Base-by-base conservation (phyloP, 176 grass and related monocot species). In the Coix lacrymajobi region DNA sequence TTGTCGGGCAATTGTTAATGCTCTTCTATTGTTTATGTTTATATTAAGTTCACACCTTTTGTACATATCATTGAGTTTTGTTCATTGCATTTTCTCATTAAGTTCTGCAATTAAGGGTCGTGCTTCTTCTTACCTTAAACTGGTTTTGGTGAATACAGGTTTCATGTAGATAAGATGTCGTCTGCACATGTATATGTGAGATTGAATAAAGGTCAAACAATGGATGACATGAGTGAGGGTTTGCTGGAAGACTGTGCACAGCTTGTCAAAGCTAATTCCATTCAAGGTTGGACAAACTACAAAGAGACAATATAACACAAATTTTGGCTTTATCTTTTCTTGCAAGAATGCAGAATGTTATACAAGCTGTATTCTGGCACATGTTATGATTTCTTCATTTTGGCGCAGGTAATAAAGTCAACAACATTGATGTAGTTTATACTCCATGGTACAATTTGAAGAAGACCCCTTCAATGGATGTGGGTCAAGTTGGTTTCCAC, bases 131-230 rank as follows among this genome's bases (percentile, higher is more conserved):
- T 25, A 29, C 9, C 69, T 81, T 20, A 40, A 71, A 26, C 63
- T 54, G 76, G 22, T 43, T 70, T 69, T 81, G 41, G n/a, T 89
- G 66, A 71, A 66, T 76, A 62, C 71, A 98, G 95, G 95, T 98
- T 95, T 85, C 95, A 98, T 88, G 92, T 98, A 39, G 95, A 98
- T 81, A 98, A 98, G 92, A 98, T 98, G 92, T 98, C 95, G 28
- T 98, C 95, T 52, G 95, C 95, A 24, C 95, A 98, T 91, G 95
- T 98, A 73, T 98, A 98, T 82, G 57, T 98, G 84, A 91, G 95
- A 86, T 67, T 98, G 66, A 95, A 98, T 86, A 98, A 93, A 85
- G 95, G 95, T 68, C 92, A 98, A 66, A 89, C 92, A 62, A 91
- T 98, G 75, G 95, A 98, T 91, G 90, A 93, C 79, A 95, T 98